Evolutionary conservation across 495 filamentous ascomycete species (phyloP), one percentile per base, ranked within the genome.

Genomic region (Podospora fimiseda): DNA sequence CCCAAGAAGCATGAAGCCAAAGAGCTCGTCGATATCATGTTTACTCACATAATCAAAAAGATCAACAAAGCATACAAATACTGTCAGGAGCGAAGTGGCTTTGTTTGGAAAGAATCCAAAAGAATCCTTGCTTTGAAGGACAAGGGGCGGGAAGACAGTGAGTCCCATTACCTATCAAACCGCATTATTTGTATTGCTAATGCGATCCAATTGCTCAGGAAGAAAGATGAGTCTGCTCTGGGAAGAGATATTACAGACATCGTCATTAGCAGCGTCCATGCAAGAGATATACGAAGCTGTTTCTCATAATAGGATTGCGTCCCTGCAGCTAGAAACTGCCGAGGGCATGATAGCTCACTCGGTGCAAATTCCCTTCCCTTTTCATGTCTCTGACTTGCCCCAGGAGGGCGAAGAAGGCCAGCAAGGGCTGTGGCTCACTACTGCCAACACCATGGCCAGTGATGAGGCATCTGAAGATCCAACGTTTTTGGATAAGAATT

Each of bases 61-160:
- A 84, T 95, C 55, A 86, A 88, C 51, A 90, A 92, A 67, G 87
- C 87, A 2, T 78, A 96, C 55, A 92, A 90, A 59, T 89, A 88
- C 72, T 90, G 91, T 65, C 93, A 98, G 68, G 86, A 87, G 53
- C 85, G 84, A 51, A 86, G 80, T 41, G 81, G 86, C 54, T 96
- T 95, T 66, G 89, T 98, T 1, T 91, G 86, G 83, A 85, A 79
- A 56, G 88, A 98, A 63, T 83, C 86, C 1, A 85, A 89, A 62
- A 76, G 80, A 48, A 93, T 98, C 23, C 70, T 88, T 18, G 68
- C 77, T 9, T 72, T 90, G 49, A 90, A 92, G 61, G 83, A 90
- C 51, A 88, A 87, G 60, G 89, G 83, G 1, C 79, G 81, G 48
- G 86, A 93, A 66, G 80, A 84, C 57, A 77, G 88, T 90, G 70